Evolutionary conservation across 1,139 yeast species (phyloP).

Genomic region (Eremothecium coryli): DNA sequence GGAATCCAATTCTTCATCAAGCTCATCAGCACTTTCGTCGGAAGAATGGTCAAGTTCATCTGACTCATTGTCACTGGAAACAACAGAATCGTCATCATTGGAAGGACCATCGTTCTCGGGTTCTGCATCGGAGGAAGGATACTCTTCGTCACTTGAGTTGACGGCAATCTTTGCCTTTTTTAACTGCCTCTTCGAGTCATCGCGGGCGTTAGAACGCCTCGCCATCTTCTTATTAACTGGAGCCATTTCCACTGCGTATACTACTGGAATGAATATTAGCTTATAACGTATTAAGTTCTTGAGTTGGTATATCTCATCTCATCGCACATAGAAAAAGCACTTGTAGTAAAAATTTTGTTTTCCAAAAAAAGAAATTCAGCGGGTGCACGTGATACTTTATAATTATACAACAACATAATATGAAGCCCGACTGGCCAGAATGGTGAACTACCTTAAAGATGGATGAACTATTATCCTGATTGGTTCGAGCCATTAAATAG

Average conservation of each 20-base stretch:
- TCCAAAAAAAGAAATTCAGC: too few species aligned
- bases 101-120: slow-evolving; percentile 18
- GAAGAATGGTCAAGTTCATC: slow-evolving; percentile 20
- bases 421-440: too few species aligned
- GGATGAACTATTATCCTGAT: too few species aligned
- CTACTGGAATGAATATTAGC: background rate
- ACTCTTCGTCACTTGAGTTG: slow-evolving; percentile 28
- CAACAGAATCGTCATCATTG: slow-evolving; percentile 28
- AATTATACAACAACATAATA: too few species aligned
- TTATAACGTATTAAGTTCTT: background rate
- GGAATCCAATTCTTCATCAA: slow-evolving; percentile 20
- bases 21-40: slow-evolving; percentile 24
- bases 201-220: slow-evolving; percentile 12
- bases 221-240: slow-evolving; percentile 16
- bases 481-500: too few species aligned
- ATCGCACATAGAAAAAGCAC: background rate
- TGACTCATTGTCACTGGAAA: slow-evolving; percentile 26
- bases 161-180: slow-evolving; percentile 28
- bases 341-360: background rate
- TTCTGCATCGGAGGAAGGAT: slow-evolving; percentile 27
- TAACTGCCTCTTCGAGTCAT: slow-evolving; percentile 12
- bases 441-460: too few species aligned
- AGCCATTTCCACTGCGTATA: slow-evolving; percentile 16
- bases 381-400: too few species aligned
- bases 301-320: background rate